Conservation (phyloP, 345 rosid genomes). For the Xanthoceras sorbifolium region DNA sequence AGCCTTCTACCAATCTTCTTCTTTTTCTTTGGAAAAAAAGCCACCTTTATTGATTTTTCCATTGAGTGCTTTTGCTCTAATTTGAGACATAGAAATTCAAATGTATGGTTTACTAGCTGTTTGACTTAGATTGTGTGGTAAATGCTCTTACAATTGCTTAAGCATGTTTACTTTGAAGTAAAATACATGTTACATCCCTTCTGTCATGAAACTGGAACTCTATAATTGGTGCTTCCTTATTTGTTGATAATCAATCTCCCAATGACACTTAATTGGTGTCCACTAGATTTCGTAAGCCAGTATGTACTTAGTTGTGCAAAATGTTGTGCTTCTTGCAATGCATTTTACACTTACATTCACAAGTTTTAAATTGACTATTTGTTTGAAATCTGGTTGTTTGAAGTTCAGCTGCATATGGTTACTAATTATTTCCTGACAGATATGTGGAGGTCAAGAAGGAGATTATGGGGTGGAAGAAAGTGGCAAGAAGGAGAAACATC, state of each 20-base stretch:
- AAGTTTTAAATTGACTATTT: slow-evolving; percentile 2
- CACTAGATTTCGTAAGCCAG: neutral
- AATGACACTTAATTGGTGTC: neutral
- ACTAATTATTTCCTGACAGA: slow-evolving; percentile 44
- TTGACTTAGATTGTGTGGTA: too few species aligned
- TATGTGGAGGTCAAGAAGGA: slow-evolving; percentile 39
- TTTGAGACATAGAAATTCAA: neutral
- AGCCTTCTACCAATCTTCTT: neutral
- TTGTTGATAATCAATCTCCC: neutral
- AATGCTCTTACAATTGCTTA: neutral
- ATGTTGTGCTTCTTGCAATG: neutral
- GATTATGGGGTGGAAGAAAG: slow-evolving; percentile 39
- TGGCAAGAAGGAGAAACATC: slow-evolving; percentile 30
- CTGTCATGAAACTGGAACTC: neutral
- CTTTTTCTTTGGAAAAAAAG: neutral
- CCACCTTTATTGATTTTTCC: neutral
- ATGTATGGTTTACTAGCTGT: neutral
- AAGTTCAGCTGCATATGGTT: slow-evolving; percentile 21
- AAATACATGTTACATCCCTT: neutral
- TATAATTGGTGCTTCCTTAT: neutral
- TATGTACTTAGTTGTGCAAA: neutral
- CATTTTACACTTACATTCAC: neutral
- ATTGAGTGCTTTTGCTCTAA: neutral
- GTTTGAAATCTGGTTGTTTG: neutral
- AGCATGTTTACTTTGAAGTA: neutral